These are phyloP conservation scores for Castanea sativa DNA, from an alignment of 306 rosid genomes.

Conservation along the genomic window DNA sequence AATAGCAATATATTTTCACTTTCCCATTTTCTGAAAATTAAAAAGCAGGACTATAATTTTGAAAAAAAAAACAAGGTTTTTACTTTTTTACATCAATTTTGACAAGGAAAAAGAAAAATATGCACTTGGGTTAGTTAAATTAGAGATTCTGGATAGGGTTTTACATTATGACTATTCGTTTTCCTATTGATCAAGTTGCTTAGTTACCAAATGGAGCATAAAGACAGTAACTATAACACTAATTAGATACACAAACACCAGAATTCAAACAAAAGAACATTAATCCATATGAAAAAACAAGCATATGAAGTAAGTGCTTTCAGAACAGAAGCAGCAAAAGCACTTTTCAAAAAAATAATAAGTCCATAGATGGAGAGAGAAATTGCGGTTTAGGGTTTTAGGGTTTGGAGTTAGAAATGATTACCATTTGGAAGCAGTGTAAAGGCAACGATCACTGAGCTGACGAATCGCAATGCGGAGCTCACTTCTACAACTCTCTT, in stretches of 20 bases:
- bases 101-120: too few relatives aligned
- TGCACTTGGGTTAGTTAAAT: too few relatives aligned
- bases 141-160: background rate
- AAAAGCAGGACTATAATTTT: too few relatives aligned
- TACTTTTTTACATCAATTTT: too few relatives aligned
- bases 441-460: constrained; percentile 83
- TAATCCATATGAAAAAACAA: background rate
- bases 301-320: too few relatives aligned
- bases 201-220: too few relatives aligned
- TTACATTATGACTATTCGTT: background rate
- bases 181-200: background rate
- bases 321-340: background rate
- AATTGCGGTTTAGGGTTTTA: background rate
- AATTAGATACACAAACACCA: background rate
- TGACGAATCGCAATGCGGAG: constrained; percentile 91
- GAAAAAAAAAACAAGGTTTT: too few relatives aligned
- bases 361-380: too few relatives aligned
- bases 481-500: constrained; percentile 76
- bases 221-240: background rate
- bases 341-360: background rate
- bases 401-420: constrained; percentile 21
- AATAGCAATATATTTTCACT: too few relatives aligned
- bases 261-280: background rate
- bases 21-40: too few relatives aligned
- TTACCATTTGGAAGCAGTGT: constrained; percentile 91